These are phyloP conservation scores for Tolypocladium album DNA, from an alignment of 2,329 filamentous ascomycete species.

Conservation along the genomic window DNA sequence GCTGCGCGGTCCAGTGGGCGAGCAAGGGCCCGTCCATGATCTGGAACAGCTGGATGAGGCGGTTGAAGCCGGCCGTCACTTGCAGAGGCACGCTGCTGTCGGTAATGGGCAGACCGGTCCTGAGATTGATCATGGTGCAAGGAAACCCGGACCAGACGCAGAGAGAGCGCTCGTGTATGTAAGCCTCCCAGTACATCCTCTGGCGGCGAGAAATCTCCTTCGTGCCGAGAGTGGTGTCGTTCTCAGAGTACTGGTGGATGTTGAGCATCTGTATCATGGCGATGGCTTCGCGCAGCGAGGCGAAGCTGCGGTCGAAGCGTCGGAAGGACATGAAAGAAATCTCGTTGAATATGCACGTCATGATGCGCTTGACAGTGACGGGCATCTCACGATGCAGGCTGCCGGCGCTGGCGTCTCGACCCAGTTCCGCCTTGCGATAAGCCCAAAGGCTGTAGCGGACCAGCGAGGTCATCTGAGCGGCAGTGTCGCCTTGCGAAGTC, in stretches of 20 bases:
- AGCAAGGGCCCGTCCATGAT: slow-evolving; percentile 28
- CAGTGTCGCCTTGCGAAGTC: slow-evolving; percentile 16
- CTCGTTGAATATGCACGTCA: slow-evolving; percentile 39
- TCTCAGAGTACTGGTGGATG: slow-evolving; percentile 26
- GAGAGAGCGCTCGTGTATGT: slow-evolving; percentile 31
- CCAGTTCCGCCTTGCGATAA: slow-evolving; percentile 13
- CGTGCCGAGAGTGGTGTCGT: slow-evolving; percentile 5
- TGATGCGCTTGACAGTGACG: slow-evolving; percentile 31
- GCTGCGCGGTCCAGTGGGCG: slow-evolving; percentile 22
- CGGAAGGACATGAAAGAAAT: slow-evolving; percentile 37
- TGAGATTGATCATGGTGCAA: slow-evolving; percentile 21
- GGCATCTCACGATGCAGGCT: slow-evolving; percentile 24
- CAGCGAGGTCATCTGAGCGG: slow-evolving; percentile 17
- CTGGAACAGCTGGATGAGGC: slow-evolving; percentile 24
- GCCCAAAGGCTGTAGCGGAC: slow-evolving; percentile 12
- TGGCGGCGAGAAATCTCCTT: slow-evolving; percentile 9
- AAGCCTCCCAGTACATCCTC: slow-evolving; percentile 13
- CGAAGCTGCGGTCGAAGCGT: slow-evolving; percentile 33
- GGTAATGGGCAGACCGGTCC: slow-evolving; percentile 15
- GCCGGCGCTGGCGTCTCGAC: slow-evolving; percentile 20
- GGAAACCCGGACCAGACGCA: slow-evolving; percentile 37
- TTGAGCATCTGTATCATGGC: slow-evolving; percentile 31
- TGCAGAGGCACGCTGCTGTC: slow-evolving; percentile 23
- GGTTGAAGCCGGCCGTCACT: slow-evolving; percentile 25
- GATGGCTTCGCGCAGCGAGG: slow-evolving; percentile 36